A percentile compares a stretch with the other conserved stretches of the same genome.
Evolutionary conservation across 768 basidiomycete genomes (phyloP).

Genomic region (Holtermannia corniformis): DNA sequence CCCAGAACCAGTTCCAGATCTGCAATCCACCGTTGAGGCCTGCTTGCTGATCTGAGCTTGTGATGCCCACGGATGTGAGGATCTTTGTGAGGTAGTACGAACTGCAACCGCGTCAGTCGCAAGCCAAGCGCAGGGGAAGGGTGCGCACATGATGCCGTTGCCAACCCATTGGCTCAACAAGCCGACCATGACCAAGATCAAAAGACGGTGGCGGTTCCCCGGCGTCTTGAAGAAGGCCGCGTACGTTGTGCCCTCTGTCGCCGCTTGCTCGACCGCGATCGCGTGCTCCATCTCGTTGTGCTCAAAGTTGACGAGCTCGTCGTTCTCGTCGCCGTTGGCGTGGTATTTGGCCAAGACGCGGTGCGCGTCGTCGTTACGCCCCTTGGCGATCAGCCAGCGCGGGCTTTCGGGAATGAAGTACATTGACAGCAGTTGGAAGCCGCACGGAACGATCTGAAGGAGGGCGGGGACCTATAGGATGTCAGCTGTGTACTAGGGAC

Average conservation of each 20-base stretch:
- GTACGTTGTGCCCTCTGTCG: conserved; percentile 48
- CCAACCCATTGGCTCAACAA: conserved; percentile 63
- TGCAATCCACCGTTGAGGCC: conserved; percentile 76
- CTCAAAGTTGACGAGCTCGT: conserved; percentile 43
- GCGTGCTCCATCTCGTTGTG: conserved; percentile 57
- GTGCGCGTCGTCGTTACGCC: conserved; percentile 56
- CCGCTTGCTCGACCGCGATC: conserved; percentile 55
- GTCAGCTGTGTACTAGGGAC: too few species aligned
- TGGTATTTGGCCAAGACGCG: conserved; percentile 72
- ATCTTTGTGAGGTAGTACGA: conserved; percentile 71
- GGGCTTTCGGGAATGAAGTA: conserved; percentile 12
- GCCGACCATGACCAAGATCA: conserved; percentile 57
- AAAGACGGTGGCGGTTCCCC: conserved; percentile 62
- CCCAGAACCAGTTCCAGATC: conserved; percentile 41
- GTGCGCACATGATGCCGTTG: conserved; percentile 55
- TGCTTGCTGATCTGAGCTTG: conserved; percentile 46
- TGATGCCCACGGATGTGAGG: conserved; percentile 45
- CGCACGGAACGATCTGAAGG: not conserved
- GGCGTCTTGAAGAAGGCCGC: conserved; percentile 52
- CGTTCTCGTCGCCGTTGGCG: conserved; percentile 57
- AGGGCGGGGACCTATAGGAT: not conserved
- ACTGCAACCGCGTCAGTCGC: conserved; percentile 54
- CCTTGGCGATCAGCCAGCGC: conserved; percentile 28
- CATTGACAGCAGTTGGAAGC: not conserved
- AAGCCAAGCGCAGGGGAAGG: conserved; percentile 58